Conservation (phyloP, 768 basidiomycete genomes). For the Gloeostereum incarnatum region DNA sequence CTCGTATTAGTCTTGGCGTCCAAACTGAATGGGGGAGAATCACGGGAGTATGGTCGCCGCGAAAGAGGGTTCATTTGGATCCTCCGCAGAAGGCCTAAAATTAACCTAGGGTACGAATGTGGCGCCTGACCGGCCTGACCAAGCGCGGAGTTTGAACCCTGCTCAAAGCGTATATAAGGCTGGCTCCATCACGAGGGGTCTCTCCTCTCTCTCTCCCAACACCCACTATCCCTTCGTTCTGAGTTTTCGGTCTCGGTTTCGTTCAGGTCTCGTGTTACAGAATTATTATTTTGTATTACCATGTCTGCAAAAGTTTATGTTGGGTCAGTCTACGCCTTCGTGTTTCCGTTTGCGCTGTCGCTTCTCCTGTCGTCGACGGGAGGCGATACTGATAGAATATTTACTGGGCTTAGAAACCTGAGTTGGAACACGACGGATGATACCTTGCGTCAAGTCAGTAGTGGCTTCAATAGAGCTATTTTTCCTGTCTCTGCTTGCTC, state of each 20-base stretch:
- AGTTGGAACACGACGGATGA: constrained; percentile 97
- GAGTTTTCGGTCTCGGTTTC: constrained; percentile 49
- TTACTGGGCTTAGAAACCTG: constrained; percentile 71
- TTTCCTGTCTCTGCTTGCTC: constrained; percentile 19
- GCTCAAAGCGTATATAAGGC: too few relatives aligned
- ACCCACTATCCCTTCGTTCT: constrained; percentile 37
- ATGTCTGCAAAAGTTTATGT: constrained; percentile 88
- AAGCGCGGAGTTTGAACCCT: too few relatives aligned
- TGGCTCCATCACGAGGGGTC: too few relatives aligned
- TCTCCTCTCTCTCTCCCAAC: constrained; percentile 34
- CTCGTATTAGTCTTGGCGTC: too few relatives aligned
- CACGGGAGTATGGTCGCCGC: too few relatives aligned
- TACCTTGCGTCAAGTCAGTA: constrained; percentile 78
- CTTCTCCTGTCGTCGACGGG: constrained; percentile 36
- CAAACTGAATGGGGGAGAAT: too few relatives aligned
- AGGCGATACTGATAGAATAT: constrained; percentile 49
- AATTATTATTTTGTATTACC: constrained; percentile 46
- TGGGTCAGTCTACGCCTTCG: constrained; percentile 77
- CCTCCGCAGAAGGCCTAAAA: too few relatives aligned
- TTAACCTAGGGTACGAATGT: too few relatives aligned
- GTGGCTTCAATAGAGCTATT: too few relatives aligned
- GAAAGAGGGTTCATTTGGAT: too few relatives aligned
- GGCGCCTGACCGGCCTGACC: too few relatives aligned
- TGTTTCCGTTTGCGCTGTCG: constrained; percentile 28
- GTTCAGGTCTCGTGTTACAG: constrained; percentile 45